phyloP scores from a whole-genome alignment of 495 filamentous ascomycete species.

The Podospora appendiculata region DNA sequence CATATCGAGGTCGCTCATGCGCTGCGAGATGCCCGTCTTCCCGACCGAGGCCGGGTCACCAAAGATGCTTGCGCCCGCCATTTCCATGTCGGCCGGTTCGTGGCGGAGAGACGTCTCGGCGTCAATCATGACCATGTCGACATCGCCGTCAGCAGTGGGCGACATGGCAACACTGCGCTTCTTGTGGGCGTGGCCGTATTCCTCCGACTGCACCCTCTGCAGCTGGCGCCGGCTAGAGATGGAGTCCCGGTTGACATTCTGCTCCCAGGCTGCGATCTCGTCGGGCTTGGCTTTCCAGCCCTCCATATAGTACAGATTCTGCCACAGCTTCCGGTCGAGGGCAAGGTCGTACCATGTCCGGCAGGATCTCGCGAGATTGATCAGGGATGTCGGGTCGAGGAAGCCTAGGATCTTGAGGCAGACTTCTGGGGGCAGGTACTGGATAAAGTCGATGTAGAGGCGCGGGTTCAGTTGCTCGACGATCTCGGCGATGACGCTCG shows the following conservation, averaged over 20 bases:
- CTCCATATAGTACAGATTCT: conserved; percentile 67
- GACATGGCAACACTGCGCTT: conserved; percentile 37
- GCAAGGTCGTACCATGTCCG: conserved; percentile 74
- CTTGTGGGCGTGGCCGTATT: conserved; percentile 34
- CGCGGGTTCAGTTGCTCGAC: conserved; percentile 67
- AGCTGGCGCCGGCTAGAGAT: conserved; percentile 15
- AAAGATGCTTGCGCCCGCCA: conserved; percentile 27
- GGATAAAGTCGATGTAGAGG: conserved; percentile 85
- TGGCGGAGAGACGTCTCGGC: conserved; percentile 18
- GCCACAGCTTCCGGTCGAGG: conserved; percentile 82
- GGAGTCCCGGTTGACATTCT: conserved; percentile 33
- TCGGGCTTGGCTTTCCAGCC: conserved; percentile 70
- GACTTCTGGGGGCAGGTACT: conserved; percentile 78
- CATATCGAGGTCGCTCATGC: conserved; percentile 12
- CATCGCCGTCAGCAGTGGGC: conserved; percentile 29
- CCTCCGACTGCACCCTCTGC: conserved; percentile 24
- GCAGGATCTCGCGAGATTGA: conserved; percentile 70
- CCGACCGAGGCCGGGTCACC: conserved; percentile 14
- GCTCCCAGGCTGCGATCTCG: conserved; percentile 63
- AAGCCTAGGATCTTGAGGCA: conserved; percentile 82
- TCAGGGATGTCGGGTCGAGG: conserved; percentile 65
- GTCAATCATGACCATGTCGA: conserved; percentile 38
- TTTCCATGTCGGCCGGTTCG: conserved; percentile 21
- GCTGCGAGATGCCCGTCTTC: conserved; percentile 7
- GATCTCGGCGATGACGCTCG: conserved; percentile 66